Conservation (phyloP, 2,329 filamentous ascomycete genomes). For the Aureobasidium subglaciale region DNA sequence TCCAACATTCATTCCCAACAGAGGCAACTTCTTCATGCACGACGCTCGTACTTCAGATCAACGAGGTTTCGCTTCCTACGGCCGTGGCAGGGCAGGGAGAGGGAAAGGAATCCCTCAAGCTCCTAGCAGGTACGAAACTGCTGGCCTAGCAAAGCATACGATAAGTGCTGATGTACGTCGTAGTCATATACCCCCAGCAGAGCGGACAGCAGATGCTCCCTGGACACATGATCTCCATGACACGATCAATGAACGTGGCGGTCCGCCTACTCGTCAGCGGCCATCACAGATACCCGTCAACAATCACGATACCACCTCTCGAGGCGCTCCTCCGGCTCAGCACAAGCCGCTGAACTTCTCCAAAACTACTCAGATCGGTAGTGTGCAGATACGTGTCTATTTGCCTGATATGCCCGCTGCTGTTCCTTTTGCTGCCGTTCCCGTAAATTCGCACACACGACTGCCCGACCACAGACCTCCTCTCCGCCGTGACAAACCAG, state of each 20-base stretch:
- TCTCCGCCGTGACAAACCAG: slow-evolving; percentile 89
- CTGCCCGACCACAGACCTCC: slow-evolving; percentile 92
- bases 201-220: slow-evolving; percentile 62
- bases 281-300: not conserved
- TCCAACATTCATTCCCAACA: slow-evolving; percentile 87
- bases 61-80: slow-evolving; percentile 70
- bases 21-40: slow-evolving; percentile 95
- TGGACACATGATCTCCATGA: slow-evolving; percentile 94
- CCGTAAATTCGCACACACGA: slow-evolving; percentile 85
- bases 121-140: not conserved
- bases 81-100: slow-evolving; percentile 53
- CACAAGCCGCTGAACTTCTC: slow-evolving; percentile 50
- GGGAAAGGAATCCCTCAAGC: slow-evolving; percentile 37
- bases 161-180: not conserved
- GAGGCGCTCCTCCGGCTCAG: slow-evolving; percentile 14
- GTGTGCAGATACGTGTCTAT: slow-evolving; percentile 74
- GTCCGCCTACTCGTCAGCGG: not conserved
- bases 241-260: slow-evolving; percentile 43
- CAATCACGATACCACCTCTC: not conserved
- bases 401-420: slow-evolving; percentile 69
- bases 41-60: slow-evolving; percentile 72
- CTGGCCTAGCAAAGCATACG: not conserved
- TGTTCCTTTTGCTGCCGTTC: slow-evolving; percentile 64
- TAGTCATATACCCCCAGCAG: slow-evolving; percentile 27
- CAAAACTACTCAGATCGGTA: slow-evolving; percentile 74